Conservation (phyloP, 163 green algal genomes). For the Volvox carteri region DNA sequence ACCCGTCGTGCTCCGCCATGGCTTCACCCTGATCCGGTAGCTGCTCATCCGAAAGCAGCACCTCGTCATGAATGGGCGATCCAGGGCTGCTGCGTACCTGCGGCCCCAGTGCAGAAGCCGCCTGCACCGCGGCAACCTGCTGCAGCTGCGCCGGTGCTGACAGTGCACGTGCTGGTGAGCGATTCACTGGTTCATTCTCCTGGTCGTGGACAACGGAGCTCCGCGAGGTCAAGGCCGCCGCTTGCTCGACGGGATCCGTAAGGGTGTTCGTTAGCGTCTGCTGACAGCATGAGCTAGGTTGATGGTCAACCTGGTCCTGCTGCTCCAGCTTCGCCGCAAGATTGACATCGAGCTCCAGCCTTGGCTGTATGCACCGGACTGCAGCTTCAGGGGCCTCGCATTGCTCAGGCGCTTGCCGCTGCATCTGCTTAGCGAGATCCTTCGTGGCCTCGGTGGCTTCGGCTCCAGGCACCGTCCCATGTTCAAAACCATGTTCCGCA, state of each 20-base stretch:
- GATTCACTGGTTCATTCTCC: neutral
- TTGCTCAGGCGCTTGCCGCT: neutral
- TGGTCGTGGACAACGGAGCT: neutral
- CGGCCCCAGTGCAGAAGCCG: neutral
- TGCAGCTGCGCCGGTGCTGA: neutral
- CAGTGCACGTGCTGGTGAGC: neutral
- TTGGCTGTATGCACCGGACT: neutral
- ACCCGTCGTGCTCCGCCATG: conserved; percentile 12
- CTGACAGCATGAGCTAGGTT: neutral
- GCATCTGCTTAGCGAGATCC: neutral
- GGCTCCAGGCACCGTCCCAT: neutral
- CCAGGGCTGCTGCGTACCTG: neutral
- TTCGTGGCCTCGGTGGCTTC: neutral
- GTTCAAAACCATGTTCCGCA: neutral
- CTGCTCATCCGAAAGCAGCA: conserved; percentile 43
- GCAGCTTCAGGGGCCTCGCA: neutral
- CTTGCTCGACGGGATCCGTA: neutral
- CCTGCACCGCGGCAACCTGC: neutral
- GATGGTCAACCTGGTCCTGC: neutral
- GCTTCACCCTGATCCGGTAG: neutral
- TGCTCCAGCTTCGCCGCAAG: neutral
- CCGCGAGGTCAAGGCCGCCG: neutral
- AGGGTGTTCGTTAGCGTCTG: neutral
- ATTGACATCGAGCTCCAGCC: neutral
- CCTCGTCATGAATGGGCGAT: conserved; percentile 21